A percentile compares a stretch with the other conserved stretches of the same genome.
phyloP scores from a whole-genome alignment of 305 asterid species.

The Solanum hybrid region DNA sequence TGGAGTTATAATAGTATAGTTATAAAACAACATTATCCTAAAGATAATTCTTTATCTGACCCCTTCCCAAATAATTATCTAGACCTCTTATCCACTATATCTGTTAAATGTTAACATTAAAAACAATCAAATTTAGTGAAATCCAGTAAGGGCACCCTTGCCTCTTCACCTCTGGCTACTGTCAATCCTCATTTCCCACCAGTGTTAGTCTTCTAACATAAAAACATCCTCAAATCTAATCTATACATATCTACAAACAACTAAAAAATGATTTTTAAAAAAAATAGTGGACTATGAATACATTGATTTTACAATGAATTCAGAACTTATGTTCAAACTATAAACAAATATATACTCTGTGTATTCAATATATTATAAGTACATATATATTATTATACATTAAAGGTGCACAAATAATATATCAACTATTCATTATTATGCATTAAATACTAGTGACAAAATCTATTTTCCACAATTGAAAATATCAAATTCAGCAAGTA shows the following conservation, averaged over 20 bases:
- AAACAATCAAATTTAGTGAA: neutral
- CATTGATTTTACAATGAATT: neutral
- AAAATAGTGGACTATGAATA: neutral
- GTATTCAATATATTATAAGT: neutral
- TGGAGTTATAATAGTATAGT: neutral
- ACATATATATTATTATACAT: neutral
- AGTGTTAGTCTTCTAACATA: too few relatives aligned
- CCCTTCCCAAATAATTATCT: neutral
- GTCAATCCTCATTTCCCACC: neutral
- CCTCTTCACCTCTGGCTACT: too few relatives aligned
- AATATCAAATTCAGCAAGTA: neutral
- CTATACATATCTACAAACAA: neutral
- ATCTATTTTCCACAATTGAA: neutral
- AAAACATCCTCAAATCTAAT: neutral
- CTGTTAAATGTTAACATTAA: too few relatives aligned
- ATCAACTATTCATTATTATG: neutral
- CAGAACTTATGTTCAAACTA: neutral
- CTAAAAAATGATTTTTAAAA: neutral
- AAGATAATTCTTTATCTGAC: neutral
- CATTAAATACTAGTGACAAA: neutral
- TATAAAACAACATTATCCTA: neutral
- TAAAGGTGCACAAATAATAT: neutral
- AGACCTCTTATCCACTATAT: neutral
- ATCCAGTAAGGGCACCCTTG: neutral
- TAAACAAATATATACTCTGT: neutral